Percentiles rank a stretch among this genome's conserved stretches.
phyloP scores from a whole-genome alignment of 352 stramenopile genomes.

The Phytophthora fragariae region DNA sequence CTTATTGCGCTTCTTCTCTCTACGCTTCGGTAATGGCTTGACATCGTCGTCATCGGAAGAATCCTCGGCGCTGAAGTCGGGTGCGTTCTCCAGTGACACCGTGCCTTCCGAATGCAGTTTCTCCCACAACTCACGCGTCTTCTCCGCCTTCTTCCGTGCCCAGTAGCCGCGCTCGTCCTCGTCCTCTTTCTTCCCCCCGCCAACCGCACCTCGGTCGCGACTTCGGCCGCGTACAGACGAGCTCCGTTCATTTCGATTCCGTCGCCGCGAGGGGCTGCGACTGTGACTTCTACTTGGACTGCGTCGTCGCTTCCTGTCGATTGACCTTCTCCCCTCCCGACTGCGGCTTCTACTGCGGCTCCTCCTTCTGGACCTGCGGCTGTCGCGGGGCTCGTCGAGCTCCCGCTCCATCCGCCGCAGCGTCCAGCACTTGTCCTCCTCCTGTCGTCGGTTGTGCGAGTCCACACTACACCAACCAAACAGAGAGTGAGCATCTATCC shows the following conservation, averaged over 20 bases:
- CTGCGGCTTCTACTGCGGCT: slow-evolving; percentile 35
- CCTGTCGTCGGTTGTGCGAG: slow-evolving; percentile 68
- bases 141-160: slow-evolving; percentile 65
- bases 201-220: slow-evolving; percentile 14
- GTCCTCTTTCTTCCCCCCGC: slow-evolving; percentile 2
- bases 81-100: slow-evolving; percentile 61
- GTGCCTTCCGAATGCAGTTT: slow-evolving; percentile 46
- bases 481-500: background rate
- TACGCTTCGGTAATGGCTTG: slow-evolving; percentile 25
- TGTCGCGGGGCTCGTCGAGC: slow-evolving; percentile 30
- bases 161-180: slow-evolving; percentile 59
- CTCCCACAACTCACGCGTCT: slow-evolving; percentile 63
- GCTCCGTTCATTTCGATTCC: slow-evolving; percentile 10
- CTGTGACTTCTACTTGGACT: slow-evolving; percentile 26
- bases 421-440: slow-evolving; percentile 73
- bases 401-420: slow-evolving; percentile 50
- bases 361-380: slow-evolving; percentile 8
- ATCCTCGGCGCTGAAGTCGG: slow-evolving; percentile 49
- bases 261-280: slow-evolving; percentile 6
- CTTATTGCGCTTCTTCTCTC: slow-evolving; percentile 39
- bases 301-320: slow-evolving; percentile 7
- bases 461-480: slow-evolving; percentile 48
- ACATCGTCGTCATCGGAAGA: slow-evolving; percentile 54
- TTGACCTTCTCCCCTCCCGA: slow-evolving; percentile 1
- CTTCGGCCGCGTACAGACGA: slow-evolving; percentile 19